Evolutionary conservation across 1,284 basidiomycete genomes (phyloP).

Genomic region (Hortiboletus rubellus): DNA sequence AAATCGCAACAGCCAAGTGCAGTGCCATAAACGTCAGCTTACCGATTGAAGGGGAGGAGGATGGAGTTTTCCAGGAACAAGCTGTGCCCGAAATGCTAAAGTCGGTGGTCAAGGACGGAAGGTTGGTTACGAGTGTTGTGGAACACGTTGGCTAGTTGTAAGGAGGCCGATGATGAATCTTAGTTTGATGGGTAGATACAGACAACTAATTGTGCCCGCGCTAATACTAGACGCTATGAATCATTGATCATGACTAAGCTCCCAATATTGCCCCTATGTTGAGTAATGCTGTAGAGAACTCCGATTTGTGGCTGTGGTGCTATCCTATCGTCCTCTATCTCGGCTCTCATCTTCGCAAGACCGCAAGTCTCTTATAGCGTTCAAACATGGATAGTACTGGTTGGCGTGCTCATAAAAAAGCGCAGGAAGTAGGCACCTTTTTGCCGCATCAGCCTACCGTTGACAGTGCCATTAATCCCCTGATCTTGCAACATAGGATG

Average conservation of each 20-base stretch:
- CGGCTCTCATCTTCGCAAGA: neutral
- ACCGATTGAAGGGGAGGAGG: conserved; percentile 85
- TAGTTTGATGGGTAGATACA: neutral
- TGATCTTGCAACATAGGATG: conserved; percentile 43
- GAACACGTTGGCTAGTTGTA: conserved; percentile 73
- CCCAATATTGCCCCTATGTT: neutral
- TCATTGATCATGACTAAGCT: neutral
- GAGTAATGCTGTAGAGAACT: neutral
- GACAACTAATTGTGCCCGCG: neutral
- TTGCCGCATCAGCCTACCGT: neutral
- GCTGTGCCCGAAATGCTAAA: conserved; percentile 96
- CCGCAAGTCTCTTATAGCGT: neutral
- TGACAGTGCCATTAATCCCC: neutral
- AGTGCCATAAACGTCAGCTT: conserved; percentile 92
- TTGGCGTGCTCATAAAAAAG: conserved; percentile 62
- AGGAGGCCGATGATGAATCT: neutral
- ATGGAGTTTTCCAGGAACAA: conserved; percentile 89
- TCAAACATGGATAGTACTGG: conserved; percentile 63
- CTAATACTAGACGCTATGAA: neutral
- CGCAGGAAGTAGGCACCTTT: conserved; percentile 41
- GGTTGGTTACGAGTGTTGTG: conserved; percentile 84
- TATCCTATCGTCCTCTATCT: neutral
- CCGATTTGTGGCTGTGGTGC: neutral
- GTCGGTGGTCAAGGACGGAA: conserved; percentile 81
- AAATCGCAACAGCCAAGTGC: conserved; percentile 96